Evolutionary conservation across 208 protist species (phyloP).

Genomic region (Acanthamoeba culbertsoni): DNA sequence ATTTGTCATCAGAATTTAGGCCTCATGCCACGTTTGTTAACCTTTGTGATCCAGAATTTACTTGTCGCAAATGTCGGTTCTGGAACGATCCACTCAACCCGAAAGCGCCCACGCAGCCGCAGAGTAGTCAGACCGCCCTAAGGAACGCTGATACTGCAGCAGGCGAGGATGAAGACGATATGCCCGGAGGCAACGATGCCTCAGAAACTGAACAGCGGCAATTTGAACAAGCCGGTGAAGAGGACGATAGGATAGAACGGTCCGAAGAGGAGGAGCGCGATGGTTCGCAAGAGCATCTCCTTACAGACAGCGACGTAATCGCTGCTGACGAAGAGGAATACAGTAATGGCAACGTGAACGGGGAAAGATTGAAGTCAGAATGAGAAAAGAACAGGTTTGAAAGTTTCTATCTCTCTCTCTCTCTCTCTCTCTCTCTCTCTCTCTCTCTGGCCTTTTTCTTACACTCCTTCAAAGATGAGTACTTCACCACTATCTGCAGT

Average conservation of each 20-base stretch:
- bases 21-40: background rate
- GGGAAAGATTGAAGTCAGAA: too few species aligned
- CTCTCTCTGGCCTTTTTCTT: too few species aligned
- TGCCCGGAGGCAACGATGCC: background rate
- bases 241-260: background rate
- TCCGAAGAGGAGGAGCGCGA: background rate
- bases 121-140: background rate
- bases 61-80: conserved; percentile 10
- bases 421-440: too few species aligned
- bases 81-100: background rate
- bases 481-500: too few species aligned
- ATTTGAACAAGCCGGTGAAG: background rate
- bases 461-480: too few species aligned
- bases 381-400: too few species aligned
- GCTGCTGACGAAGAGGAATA: too few species aligned
- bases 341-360: too few species aligned
- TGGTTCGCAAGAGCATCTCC: too few species aligned
- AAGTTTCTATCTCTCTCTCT: too few species aligned
- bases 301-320: too few species aligned
- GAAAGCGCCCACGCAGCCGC: background rate
- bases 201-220: background rate
- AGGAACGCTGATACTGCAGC: background rate
- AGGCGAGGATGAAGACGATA: background rate
- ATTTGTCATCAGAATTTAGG: background rate
- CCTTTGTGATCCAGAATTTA: background rate